These are phyloP conservation scores for Quaeritorhiza haematococci DNA, from an alignment of 371 early-diverging fungal species.

Conservation along the genomic window DNA sequence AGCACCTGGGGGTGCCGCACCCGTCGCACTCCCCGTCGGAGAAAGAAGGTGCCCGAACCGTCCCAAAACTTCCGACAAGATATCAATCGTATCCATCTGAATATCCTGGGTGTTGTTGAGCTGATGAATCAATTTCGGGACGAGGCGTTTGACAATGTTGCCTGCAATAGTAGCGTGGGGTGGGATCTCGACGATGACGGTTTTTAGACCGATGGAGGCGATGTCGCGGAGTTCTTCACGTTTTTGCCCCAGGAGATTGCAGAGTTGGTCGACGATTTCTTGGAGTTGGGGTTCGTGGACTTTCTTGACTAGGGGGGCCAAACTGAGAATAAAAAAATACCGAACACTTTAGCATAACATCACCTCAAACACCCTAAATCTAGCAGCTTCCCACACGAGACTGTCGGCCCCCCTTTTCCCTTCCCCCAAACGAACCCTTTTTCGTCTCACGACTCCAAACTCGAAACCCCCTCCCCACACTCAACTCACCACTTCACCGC, in stretches of 20 bases:
- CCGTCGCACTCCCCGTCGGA: constrained; percentile 39
- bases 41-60: constrained; percentile 57
- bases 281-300: constrained; percentile 60
- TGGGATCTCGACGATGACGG: constrained; percentile 69
- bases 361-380: too few species aligned
- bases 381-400: too few species aligned
- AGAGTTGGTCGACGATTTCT: constrained; percentile 65
- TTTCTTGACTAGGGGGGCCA: constrained; percentile 72
- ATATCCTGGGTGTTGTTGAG: constrained; percentile 64
- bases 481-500: constrained; percentile 74
- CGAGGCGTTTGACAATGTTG: constrained; percentile 52
- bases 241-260: constrained; percentile 26
- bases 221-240: constrained; percentile 60
- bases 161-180: constrained; percentile 38
- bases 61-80: constrained; percentile 73
- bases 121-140: constrained; percentile 58
- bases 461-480: too few species aligned
- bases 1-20: constrained; percentile 21
- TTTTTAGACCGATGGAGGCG: constrained; percentile 77
- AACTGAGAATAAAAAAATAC: constrained; percentile 38
- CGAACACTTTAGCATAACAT: too few species aligned
- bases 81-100: constrained; percentile 78
- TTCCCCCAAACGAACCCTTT: too few species aligned
- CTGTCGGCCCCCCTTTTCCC: too few species aligned
- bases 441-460: too few species aligned